Evolutionary conservation across 169 alveolate species (phyloP).

Genomic region (Plasmodium ovale): DNA sequence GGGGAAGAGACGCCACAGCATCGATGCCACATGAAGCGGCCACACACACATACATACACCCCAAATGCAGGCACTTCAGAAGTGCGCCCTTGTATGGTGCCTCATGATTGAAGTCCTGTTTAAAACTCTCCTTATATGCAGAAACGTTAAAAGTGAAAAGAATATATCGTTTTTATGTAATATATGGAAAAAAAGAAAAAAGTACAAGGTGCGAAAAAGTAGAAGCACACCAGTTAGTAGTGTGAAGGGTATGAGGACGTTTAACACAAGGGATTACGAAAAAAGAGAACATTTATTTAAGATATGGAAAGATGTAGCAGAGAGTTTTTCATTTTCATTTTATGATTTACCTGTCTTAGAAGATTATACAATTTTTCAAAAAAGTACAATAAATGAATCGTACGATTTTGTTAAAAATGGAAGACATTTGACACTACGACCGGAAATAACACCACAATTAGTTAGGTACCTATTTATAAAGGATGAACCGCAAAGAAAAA

Average conservation of each 20-base stretch:
- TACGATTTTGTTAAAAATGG: slow-evolving; percentile 65
- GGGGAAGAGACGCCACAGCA: not conserved
- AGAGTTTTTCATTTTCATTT: slow-evolving; percentile 33
- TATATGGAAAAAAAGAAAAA: not conserved
- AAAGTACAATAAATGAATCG: slow-evolving; percentile 42
- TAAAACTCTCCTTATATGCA: not conserved
- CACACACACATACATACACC: too few species aligned
- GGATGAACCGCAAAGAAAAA: not conserved
- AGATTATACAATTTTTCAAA: slow-evolving; percentile 31
- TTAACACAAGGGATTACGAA: slow-evolving; percentile 18
- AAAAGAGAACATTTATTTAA: slow-evolving; percentile 68
- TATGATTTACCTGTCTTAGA: slow-evolving; percentile 70
- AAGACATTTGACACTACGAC: slow-evolving; percentile 52
- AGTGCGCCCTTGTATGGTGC: not conserved
- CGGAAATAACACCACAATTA: slow-evolving; percentile 72
- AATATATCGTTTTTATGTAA: not conserved
- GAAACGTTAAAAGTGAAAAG: not conserved
- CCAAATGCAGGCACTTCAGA: not conserved
- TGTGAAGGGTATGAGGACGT: slow-evolving; percentile 52
- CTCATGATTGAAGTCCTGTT: not conserved
- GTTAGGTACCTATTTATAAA: slow-evolving; percentile 31
- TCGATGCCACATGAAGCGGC: not conserved
- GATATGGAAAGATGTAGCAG: slow-evolving; percentile 49
- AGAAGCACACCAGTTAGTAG: not conserved
- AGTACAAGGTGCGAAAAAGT: not conserved